Base-by-base conservation (phyloP, 768 basidiomycete genomes). In the Amanita rubescens region DNA sequence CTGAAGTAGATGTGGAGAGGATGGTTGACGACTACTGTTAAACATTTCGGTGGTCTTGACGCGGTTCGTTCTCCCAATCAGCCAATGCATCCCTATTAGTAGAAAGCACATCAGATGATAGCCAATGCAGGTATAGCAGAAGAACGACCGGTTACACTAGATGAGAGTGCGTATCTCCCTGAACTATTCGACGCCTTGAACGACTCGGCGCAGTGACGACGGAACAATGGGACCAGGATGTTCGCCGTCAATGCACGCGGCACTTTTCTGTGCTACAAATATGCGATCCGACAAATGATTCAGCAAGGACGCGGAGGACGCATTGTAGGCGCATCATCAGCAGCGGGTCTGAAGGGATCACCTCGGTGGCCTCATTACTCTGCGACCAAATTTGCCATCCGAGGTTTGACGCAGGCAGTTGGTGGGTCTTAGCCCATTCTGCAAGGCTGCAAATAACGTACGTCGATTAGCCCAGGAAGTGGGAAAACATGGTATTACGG, bases 241-340 rank as follows among this genome's bases (percentile, higher is more conserved):
- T 66, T 77, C 55, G 67, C 71, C 4, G 67, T 84, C 58, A 85
- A 86, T 59, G 69, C 75, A 55, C 74, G 78, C 50, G 82, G 81
- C 33, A 66, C 74, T 2, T 83, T 79, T 67, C 71, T 80, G 55
- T 84, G 80, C 61, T 85, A 84, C 42, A 80, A 84, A 50, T 72
- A 83, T 55, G 85, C 82, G 1, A 82, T 79, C n/a, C 69, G 67
- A 50, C 76, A 79, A 58, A 86, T 86, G 85, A 63, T 66, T 17
- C 71, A 82, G 10, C 78, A 79, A 66, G 73, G 75, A 0, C 67
- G 64, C 5, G 75, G 80, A 12, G 80, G 83, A 1, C 70, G 77
- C n/a, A 79, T 86, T 54, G 73, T 84, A 20, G 77, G 84, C 42
- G 69, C 71, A 3, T 60, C 61, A 0, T 73, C 72, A 1, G 9